Evolutionary conservation across 2,329 filamentous ascomycete genomes (phyloP).

Genomic region (Ophiocordyceps camponoti-leonardi): DNA sequence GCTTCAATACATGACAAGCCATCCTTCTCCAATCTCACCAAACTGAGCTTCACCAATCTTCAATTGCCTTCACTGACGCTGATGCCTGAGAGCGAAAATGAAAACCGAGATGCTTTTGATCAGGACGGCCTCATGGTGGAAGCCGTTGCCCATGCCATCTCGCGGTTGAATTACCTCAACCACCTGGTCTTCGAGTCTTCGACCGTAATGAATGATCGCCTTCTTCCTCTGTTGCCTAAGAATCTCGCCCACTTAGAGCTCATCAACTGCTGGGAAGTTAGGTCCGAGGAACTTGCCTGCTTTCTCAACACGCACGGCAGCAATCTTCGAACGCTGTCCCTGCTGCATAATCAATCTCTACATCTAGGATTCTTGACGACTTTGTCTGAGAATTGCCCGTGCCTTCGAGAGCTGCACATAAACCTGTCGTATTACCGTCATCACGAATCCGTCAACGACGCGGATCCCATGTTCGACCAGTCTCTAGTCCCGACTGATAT

Average conservation of each 20-base stretch:
- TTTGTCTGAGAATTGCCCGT: conserved; percentile 51
- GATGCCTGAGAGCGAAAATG: conserved; percentile 12
- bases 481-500: conserved; percentile 46
- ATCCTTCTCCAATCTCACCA: conserved; percentile 38
- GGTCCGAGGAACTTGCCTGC: conserved; percentile 42
- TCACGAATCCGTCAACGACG: conserved; percentile 49
- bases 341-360: conserved; percentile 67
- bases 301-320: conserved; percentile 54
- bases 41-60: conserved; percentile 45
- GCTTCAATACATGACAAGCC: conserved; percentile 32
- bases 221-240: conserved; percentile 53
- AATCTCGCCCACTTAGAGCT: conserved; percentile 52
- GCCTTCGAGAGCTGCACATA: conserved; percentile 53
- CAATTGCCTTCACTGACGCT: conserved; percentile 32
- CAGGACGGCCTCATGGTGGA: conserved; percentile 25
- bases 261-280: conserved; percentile 63
- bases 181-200: conserved; percentile 61
- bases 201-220: conserved; percentile 47
- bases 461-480: conserved; percentile 56
- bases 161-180: conserved; percentile 40
- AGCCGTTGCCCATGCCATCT: conserved; percentile 15
- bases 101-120: conserved; percentile 14
- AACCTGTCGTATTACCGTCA: conserved; percentile 65
- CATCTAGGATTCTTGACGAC: conserved; percentile 56
- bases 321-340: conserved; percentile 46